phyloP scores from a whole-genome alignment of 2,329 filamentous ascomycete species.

The Coleophoma cylindrospora region DNA sequence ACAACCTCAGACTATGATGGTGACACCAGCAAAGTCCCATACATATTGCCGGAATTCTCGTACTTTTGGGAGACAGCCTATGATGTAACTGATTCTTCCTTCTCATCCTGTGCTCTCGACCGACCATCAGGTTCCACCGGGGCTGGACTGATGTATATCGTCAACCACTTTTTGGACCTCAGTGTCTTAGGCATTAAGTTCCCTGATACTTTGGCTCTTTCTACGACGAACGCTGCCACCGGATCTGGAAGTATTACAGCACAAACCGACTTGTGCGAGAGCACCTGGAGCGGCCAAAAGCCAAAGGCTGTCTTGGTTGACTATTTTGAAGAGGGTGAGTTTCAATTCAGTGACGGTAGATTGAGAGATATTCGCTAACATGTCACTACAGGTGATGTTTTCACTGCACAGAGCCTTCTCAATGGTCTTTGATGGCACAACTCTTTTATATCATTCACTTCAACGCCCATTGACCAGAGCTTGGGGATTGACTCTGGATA shows the following conservation, averaged over 20 bases:
- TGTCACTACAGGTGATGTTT: too few relatives aligned
- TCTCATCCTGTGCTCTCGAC: slow-evolving; percentile 61
- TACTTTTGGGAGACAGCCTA: slow-evolving; percentile 72
- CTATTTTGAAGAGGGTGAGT: slow-evolving; percentile 44
- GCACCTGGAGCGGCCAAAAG: slow-evolving; percentile 35
- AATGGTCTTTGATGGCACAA: too few relatives aligned
- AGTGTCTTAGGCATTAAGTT: slow-evolving; percentile 40
- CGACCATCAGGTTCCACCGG: slow-evolving; percentile 45
- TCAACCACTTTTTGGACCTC: slow-evolving; percentile 61
- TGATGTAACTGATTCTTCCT: slow-evolving; percentile 48
- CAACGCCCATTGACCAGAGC: too few relatives aligned
- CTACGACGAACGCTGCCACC: slow-evolving; percentile 39
- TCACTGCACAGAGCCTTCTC: too few relatives aligned
- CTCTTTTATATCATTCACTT: too few relatives aligned
- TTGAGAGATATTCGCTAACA: too few relatives aligned
- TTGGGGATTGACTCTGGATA: too few relatives aligned
- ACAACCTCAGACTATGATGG: slow-evolving; percentile 52
- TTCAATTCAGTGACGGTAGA: not conserved
- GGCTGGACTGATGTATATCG: slow-evolving; percentile 47
- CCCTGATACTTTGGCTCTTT: slow-evolving; percentile 42
- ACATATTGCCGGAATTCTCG: slow-evolving; percentile 58
- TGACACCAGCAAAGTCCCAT: slow-evolving; percentile 46
- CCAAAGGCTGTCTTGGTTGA: slow-evolving; percentile 54
- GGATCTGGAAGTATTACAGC: slow-evolving; percentile 46
- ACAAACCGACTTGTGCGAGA: slow-evolving; percentile 40